Evolutionary conservation across 208 protist genomes (phyloP).

Genomic region (Sergeia podlipaevii): DNA sequence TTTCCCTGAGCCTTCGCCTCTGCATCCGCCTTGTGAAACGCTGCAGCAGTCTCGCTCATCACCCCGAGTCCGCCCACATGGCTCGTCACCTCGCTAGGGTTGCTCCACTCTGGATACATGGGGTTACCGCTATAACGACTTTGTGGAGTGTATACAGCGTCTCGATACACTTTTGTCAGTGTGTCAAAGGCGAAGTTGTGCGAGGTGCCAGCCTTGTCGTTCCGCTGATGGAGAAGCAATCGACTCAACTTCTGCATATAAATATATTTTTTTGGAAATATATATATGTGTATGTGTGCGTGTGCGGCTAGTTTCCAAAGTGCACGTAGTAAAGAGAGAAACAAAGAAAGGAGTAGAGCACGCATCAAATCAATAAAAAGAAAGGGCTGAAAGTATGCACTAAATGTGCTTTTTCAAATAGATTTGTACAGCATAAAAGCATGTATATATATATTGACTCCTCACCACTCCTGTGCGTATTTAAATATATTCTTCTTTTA

Average conservation of each 20-base stretch:
- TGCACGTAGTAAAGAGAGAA: too few relatives aligned
- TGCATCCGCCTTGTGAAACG: conserved; percentile 2
- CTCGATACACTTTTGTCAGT: conserved; percentile 63
- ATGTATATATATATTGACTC: too few relatives aligned
- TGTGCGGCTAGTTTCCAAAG: too few relatives aligned
- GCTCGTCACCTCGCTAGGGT: conserved; percentile 30
- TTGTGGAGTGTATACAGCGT: conserved; percentile 47
- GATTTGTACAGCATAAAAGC: too few relatives aligned
- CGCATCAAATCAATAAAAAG: too few relatives aligned
- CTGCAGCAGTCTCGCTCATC: conserved; percentile 29
- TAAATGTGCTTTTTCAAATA: too few relatives aligned
- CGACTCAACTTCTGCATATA: conserved; percentile 20
- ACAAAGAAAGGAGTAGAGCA: too few relatives aligned
- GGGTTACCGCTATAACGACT: conserved; percentile 24
- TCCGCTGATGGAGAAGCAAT: conserved; percentile 27
- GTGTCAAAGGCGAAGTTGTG: conserved; percentile 73
- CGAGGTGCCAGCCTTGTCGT: conserved; percentile 43
- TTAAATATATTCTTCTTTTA: not conserved
- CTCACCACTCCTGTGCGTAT: too few relatives aligned
- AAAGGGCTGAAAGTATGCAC: too few relatives aligned
- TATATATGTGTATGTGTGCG: not conserved
- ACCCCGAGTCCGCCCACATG: conserved; percentile 55
- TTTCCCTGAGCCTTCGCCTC: not conserved
- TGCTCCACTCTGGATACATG: conserved; percentile 13
- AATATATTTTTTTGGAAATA: not conserved